These are phyloP conservation scores for Eucalyptus pauciflora DNA, from an alignment of 345 rosid genomes.

Conservation along the genomic window DNA sequence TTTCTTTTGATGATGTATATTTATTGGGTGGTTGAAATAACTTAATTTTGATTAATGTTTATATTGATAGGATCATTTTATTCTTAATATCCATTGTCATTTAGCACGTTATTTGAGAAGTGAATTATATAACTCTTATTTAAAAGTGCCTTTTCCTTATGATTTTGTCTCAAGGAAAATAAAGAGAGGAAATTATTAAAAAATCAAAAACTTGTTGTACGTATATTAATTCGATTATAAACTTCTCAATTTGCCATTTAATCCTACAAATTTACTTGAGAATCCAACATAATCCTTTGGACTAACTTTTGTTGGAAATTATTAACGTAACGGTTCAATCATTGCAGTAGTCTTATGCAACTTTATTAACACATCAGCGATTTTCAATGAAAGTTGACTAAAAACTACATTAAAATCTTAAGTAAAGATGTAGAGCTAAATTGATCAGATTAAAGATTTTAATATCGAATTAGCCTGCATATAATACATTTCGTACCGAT, in stretches of 20 bases:
- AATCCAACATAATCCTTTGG: background rate
- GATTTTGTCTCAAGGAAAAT: background rate
- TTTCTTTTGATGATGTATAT: background rate
- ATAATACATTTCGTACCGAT: background rate
- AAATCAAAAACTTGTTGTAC: fast-evolving
- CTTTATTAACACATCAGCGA: background rate
- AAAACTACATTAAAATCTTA: background rate
- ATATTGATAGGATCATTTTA: background rate
- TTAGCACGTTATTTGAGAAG: background rate
- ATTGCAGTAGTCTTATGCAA: fast-evolving
- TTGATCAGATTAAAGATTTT: background rate
- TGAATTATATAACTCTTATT: background rate
- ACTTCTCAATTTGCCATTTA: background rate
- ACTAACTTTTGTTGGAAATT: fast-evolving
- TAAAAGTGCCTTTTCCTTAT: background rate
- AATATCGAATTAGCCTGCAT: background rate
- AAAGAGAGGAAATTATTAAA: background rate
- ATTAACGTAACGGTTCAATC: fast-evolving
- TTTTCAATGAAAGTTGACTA: background rate
- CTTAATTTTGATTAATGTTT: background rate
- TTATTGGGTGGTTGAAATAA: background rate
- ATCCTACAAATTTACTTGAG: background rate
- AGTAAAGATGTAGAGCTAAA: background rate
- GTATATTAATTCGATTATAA: too few relatives aligned
- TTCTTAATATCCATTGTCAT: background rate